Conservation (phyloP, 768 basidiomycete species). For the Auriscalpium vulgare region DNA sequence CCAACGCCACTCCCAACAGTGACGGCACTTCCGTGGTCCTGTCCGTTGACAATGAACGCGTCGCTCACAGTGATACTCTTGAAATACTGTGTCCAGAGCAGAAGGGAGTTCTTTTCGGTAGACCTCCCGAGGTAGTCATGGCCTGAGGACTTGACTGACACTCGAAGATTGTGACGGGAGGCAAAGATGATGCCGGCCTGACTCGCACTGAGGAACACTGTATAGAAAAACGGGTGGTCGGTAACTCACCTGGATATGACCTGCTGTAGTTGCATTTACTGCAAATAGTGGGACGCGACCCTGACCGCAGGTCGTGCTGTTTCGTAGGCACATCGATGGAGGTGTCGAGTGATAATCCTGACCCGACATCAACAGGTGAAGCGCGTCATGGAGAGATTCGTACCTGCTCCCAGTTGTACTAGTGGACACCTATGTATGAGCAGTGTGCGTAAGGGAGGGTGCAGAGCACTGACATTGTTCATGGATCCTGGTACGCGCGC, state of each 20-base stretch:
- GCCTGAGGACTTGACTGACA: constrained; percentile 25
- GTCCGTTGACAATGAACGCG: constrained; percentile 10
- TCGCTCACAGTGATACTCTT: constrained; percentile 26
- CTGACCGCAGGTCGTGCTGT: constrained; percentile 9
- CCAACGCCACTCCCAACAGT: constrained; percentile 19
- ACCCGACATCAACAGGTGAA: not conserved
- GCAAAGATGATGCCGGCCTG: constrained; percentile 26
- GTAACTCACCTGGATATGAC: constrained; percentile 9
- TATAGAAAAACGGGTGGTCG: not conserved
- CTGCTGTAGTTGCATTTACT: constrained; percentile 7
- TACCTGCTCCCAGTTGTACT: constrained; percentile 15
- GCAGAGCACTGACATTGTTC: constrained; percentile 4
- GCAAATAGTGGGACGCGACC: constrained; percentile 12
- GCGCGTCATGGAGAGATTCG: not conserved
- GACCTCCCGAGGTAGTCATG: constrained; percentile 40
- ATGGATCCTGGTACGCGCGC: constrained; percentile 10
- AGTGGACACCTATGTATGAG: not conserved
- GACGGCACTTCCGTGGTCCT: constrained; percentile 20
- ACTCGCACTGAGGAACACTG: too few species aligned
- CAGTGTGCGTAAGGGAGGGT: not conserved
- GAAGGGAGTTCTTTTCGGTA: constrained; percentile 31
- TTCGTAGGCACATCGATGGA: constrained; percentile 4
- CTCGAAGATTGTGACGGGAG: constrained; percentile 21
- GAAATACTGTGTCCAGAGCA: constrained; percentile 34
- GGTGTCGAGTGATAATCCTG: not conserved